phyloP scores from a whole-genome alignment of 768 basidiomycete genomes.

The Boletus coccyginus region DNA sequence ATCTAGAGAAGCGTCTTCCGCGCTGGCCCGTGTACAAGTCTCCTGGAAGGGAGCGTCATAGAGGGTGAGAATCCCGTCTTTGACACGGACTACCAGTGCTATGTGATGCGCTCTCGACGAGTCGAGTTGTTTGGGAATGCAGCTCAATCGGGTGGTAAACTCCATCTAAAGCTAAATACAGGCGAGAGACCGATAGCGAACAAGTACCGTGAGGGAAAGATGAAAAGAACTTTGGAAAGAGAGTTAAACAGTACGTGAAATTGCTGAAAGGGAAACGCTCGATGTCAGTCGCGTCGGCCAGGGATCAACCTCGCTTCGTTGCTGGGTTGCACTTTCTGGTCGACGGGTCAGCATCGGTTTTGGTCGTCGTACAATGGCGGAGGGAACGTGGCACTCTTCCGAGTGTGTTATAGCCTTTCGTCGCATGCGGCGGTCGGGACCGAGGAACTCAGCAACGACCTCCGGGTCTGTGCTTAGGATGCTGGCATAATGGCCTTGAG shows the following conservation, averaged over 20 bases:
- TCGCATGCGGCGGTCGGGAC: no score
- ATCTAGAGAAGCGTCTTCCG: conserved; percentile 62
- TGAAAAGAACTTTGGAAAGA: conserved; percentile 81
- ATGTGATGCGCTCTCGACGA: conserved; percentile 73
- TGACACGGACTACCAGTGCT: conserved; percentile 58
- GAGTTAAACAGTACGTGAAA: conserved; percentile 81
- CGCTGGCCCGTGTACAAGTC: conserved; percentile 73
- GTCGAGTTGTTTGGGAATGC: conserved; percentile 86
- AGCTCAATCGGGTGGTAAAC: conserved; percentile 79
- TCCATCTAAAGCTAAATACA: conserved; percentile 85
- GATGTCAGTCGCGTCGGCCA: conserved; percentile 59
- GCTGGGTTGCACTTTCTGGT: conserved; percentile 51
- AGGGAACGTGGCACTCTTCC: no score
- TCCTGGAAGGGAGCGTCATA: conserved; percentile 77
- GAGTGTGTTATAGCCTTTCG: no score
- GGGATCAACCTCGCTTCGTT: conserved; percentile 50
- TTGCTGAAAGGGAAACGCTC: conserved; percentile 78
- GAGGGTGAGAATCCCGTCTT: conserved; percentile 72
- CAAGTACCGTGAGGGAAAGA: conserved; percentile 72
- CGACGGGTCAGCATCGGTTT: conserved; percentile 69
- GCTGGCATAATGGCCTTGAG: conserved; percentile 77
- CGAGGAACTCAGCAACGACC: no score
- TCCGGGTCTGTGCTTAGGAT: conserved; percentile 54
- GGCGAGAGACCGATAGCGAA: conserved; percentile 82
- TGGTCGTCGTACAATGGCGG: conserved; percentile 39